A percentile compares a stretch with the other conserved stretches of the same genome.
phyloP scores from a whole-genome alignment of 176 grass and related monocot species.

The Avena sativa region DNA sequence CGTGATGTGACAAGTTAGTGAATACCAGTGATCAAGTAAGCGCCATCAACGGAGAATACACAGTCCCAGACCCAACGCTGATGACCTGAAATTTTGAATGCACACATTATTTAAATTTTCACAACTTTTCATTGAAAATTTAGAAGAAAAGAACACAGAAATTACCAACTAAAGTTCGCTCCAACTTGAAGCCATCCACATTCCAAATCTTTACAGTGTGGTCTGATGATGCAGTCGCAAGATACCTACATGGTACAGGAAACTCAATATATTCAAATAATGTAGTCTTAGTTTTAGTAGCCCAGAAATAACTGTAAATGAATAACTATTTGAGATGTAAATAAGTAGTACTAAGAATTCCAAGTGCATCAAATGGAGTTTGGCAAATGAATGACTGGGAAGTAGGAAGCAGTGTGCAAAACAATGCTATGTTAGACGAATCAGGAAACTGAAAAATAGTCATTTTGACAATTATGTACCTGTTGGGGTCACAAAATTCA shows the following conservation, averaged over 20 bases:
- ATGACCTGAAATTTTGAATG: conserved; percentile 59
- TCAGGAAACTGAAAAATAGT: background rate
- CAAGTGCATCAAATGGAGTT: conserved; percentile 11
- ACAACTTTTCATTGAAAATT: background rate
- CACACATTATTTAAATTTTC: background rate
- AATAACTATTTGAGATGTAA: background rate
- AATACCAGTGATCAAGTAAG: conserved; percentile 89
- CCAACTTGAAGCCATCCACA: conserved; percentile 96
- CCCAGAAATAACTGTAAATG: background rate
- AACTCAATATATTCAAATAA: background rate
- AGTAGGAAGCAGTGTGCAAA: conserved; percentile 3
- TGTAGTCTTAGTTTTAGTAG: background rate
- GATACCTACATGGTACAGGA: conserved; percentile 63
- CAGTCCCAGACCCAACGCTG: conserved; percentile 97
- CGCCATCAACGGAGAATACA: conserved; percentile 89
- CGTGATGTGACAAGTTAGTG: background rate
- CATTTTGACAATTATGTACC: conserved; percentile 38
- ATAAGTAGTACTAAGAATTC: background rate
- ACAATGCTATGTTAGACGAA: background rate
- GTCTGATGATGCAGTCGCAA: conserved; percentile 90
- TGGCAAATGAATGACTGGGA: conserved; percentile 11
- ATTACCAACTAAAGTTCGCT: conserved; percentile 76
- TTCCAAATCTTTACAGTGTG: conserved; percentile 98
- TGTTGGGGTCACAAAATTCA: conserved; percentile 89
- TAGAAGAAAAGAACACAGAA: background rate